A percentile compares a stretch with the other conserved stretches of the same genome.
These are phyloP conservation scores for Meripilus lineatus DNA, from an alignment of 1,284 basidiomycete genomes.

Conservation along the genomic window DNA sequence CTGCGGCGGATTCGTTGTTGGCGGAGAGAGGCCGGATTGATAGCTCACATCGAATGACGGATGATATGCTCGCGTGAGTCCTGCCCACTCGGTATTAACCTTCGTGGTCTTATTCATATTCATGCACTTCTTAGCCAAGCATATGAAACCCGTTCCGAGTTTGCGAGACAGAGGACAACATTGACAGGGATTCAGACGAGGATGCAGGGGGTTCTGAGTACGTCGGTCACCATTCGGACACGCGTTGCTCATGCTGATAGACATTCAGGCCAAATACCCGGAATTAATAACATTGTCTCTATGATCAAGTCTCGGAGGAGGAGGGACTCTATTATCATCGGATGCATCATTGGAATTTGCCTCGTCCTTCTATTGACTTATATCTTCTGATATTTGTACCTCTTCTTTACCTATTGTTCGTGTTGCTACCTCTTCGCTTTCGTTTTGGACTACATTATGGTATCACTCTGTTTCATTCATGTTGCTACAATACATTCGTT, in stretches of 20 bases:
- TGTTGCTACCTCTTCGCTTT: not conserved
- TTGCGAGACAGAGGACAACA: conserved; percentile 77
- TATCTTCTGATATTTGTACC: conserved; percentile 32
- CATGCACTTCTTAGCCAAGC: conserved; percentile 69
- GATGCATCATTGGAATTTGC: conserved; percentile 82
- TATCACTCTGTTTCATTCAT: not conserved
- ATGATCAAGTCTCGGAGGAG: conserved; percentile 92
- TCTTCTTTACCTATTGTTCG: not conserved
- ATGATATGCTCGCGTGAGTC: conserved; percentile 82
- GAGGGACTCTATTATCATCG: conserved; percentile 88
- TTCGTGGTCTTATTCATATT: conserved; percentile 1
- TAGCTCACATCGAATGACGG: conserved; percentile 91
- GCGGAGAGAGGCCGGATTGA: conserved; percentile 89
- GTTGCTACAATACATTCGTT: not conserved
- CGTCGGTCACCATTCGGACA: conserved; percentile 26
- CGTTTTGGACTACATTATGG: not conserved
- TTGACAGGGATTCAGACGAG: conserved; percentile 77
- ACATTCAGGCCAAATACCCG: conserved; percentile 77
- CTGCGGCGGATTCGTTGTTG: conserved; percentile 82
- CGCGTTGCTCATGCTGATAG: not conserved
- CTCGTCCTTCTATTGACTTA: conserved; percentile 78
- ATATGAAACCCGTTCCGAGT: conserved; percentile 95
- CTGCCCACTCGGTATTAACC: not conserved
- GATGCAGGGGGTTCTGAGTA: conserved; percentile 81
- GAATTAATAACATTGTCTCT: conserved; percentile 85